Evolutionary conservation across 306 rosid genomes (phyloP).

Genomic region (Cucurbita ficifolia): DNA sequence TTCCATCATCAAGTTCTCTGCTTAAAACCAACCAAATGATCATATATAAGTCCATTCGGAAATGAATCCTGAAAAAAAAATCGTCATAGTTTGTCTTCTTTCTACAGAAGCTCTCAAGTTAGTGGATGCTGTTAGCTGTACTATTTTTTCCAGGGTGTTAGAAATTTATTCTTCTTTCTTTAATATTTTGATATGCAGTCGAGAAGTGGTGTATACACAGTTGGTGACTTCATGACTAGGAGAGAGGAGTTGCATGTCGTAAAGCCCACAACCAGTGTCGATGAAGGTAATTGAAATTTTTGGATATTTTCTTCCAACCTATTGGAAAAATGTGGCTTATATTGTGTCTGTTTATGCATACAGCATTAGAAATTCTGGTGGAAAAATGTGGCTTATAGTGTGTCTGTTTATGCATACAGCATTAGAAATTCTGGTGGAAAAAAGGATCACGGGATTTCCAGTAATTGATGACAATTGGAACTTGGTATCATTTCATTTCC

Average conservation of each 20-base stretch:
- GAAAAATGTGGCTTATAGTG: slow-evolving; percentile 28
- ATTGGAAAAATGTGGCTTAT: background rate
- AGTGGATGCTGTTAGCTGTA: background rate
- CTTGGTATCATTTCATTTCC: slow-evolving; percentile 38
- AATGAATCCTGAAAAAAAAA: too few relatives aligned
- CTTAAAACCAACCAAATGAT: too few relatives aligned
- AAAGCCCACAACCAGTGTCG: slow-evolving; percentile 75
- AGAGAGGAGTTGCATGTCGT: slow-evolving; percentile 63
- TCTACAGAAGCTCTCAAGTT: too few relatives aligned
- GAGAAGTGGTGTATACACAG: slow-evolving; percentile 48
- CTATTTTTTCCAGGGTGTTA: background rate
- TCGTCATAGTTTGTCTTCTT: too few relatives aligned
- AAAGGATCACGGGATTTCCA: slow-evolving; percentile 94
- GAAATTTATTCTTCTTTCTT: background rate
- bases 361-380: slow-evolving; percentile 85
- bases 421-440: slow-evolving; percentile 68
- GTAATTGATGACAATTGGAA: slow-evolving; percentile 84
- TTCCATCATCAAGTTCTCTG: too few relatives aligned
- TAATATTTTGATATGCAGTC: slow-evolving; percentile 25
- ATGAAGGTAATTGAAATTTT: slow-evolving; percentile 45
- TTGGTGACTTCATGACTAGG: slow-evolving; percentile 90
- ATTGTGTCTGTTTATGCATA: slow-evolving; percentile 19
- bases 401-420: slow-evolving; percentile 43
- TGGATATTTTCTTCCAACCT: background rate
- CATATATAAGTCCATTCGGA: too few relatives aligned